A percentile compares a stretch with the other conserved stretches of the same genome.
Conservation (phyloP, 2,329 filamentous ascomycete species). For the Aspergillus texensis region DNA sequence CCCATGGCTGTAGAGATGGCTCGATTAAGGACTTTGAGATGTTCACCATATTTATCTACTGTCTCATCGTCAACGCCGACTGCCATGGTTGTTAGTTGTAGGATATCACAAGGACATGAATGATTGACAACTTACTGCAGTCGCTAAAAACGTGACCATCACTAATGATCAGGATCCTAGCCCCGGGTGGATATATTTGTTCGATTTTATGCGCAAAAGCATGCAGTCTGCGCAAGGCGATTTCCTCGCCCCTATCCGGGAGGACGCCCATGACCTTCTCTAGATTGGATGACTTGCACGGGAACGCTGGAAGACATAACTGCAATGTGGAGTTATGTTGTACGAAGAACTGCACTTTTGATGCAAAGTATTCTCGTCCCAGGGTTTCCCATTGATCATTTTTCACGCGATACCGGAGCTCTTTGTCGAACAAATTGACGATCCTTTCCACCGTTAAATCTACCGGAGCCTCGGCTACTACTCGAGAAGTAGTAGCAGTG, state of each 20-base stretch:
- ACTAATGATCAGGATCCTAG: conserved; percentile 42
- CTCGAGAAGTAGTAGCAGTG: not conserved
- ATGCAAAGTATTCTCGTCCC: not conserved
- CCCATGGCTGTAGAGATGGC: not conserved
- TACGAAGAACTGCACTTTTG: conserved; percentile 1
- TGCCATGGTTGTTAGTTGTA: conserved; percentile 1
- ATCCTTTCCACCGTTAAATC: not conserved
- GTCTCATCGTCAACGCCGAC: conserved; percentile 49
- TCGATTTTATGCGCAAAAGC: conserved; percentile 33
- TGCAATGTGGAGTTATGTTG: conserved; percentile 9
- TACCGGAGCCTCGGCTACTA: no score
- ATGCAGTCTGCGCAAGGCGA: conserved; percentile 36
- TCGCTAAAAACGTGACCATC: conserved; percentile 49
- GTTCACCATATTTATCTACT: conserved; percentile 44
- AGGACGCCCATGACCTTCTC: conserved; percentile 36
- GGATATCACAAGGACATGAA: not conserved
- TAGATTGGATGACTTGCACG: conserved; percentile 44
- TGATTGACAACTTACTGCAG: conserved; percentile 37
- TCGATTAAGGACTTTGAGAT: conserved; percentile 43
- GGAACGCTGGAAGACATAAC: conserved; percentile 43
- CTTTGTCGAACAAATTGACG: not conserved
- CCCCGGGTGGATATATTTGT: conserved; percentile 36
- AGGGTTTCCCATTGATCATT: not conserved
- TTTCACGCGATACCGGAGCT: not conserved
- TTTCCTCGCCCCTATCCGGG: conserved; percentile 40